A percentile compares a stretch with the other conserved stretches of the same genome.
These are phyloP conservation scores for Hevea brasiliensis DNA, from an alignment of 345 rosid species.

Conservation along the genomic window DNA sequence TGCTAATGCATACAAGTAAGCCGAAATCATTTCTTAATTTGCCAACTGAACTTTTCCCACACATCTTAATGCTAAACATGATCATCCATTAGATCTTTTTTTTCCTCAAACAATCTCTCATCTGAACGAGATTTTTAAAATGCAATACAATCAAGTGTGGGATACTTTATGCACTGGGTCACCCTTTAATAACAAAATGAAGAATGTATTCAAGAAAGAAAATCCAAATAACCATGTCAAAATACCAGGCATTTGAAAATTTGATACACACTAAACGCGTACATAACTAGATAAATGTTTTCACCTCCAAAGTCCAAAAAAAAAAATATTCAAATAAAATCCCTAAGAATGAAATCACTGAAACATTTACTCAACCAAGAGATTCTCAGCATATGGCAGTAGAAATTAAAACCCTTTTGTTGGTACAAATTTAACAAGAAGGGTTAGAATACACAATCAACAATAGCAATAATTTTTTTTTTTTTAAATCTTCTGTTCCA, in stretches of 20 bases:
- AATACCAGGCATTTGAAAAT: background rate
- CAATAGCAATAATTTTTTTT: too few species aligned
- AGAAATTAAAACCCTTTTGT: background rate
- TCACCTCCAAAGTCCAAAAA: background rate
- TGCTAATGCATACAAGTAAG: background rate
- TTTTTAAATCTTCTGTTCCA: background rate
- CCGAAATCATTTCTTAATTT: background rate
- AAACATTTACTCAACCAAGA: background rate
- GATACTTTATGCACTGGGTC: background rate
- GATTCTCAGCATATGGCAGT: background rate
- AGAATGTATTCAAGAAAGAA: background rate
- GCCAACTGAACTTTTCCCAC: background rate
- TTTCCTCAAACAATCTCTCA: background rate
- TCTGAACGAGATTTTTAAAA: background rate
- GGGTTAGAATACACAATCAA: background rate
- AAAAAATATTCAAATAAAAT: too few species aligned
- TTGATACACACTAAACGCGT: too few species aligned
- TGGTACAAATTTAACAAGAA: background rate
- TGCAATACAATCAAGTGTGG: background rate
- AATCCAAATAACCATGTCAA: background rate
- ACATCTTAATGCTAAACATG: background rate
- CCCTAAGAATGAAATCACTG: background rate
- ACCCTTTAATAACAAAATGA: constrained; percentile 12
- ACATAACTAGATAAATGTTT: background rate
- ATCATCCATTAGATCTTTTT: background rate